phyloP scores from a whole-genome alignment of 228 moss, liverwort and hornwort species.

The Sphagnum magellanicum region DNA sequence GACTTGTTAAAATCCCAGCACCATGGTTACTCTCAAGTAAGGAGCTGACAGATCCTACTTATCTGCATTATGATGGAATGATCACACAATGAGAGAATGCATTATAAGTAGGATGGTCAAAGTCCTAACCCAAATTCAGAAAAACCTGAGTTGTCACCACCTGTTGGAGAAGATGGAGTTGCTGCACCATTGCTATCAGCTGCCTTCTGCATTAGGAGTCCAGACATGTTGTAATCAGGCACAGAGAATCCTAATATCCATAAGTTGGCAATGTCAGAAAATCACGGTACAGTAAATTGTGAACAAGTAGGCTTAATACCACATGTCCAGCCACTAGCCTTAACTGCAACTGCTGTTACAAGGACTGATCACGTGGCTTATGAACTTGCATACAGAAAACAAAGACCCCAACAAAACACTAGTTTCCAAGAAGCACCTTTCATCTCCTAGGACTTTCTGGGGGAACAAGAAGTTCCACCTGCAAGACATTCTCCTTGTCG shows the following conservation, averaged over 20 bases:
- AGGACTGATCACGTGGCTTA: neutral
- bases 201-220: conserved; percentile 12
- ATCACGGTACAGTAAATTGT: neutral
- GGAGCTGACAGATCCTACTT: neutral
- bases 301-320: neutral
- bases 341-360: neutral
- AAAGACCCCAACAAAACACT: neutral
- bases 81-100: neutral
- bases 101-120: neutral
- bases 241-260: no score
- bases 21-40: neutral
- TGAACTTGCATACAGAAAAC: neutral
- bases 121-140: conserved; percentile 35
- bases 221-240: neutral
- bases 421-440: neutral
- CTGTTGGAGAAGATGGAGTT: conserved; percentile 13
- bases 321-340: no score
- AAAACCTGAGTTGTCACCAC: conserved; percentile 20
- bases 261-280: conserved; percentile 5
- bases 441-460: conserved; percentile 19
- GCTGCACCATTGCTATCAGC: conserved; percentile 18
- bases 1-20: conserved; percentile 5
- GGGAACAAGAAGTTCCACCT: conserved; percentile 12
- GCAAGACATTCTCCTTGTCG: conserved; percentile 22
- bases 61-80: neutral